A percentile compares a stretch with the other conserved stretches of the same genome.
Conservation (phyloP, 306 rosid species). For the Hylodesmum podocarpum region DNA sequence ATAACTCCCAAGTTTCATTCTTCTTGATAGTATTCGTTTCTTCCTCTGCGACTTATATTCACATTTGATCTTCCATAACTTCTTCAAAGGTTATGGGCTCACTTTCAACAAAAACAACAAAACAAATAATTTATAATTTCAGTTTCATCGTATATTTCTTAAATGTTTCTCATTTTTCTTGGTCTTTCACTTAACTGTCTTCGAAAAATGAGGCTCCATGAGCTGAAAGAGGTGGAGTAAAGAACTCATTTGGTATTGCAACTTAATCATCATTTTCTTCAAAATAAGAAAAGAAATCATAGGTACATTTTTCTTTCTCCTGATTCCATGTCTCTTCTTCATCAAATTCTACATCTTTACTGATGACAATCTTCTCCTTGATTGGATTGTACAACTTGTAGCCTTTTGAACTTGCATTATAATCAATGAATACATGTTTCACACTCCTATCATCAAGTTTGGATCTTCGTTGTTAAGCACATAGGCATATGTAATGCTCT, state of each 20-base stretch:
- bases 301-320: background rate
- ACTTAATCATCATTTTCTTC: background rate
- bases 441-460: background rate
- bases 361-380: too few relatives aligned
- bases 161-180: background rate
- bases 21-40: too few relatives aligned
- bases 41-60: too few relatives aligned
- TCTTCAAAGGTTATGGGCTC: too few relatives aligned
- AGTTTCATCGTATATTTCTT: background rate
- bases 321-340: background rate
- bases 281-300: background rate
- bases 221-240: background rate
- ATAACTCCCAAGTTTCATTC: too few relatives aligned
- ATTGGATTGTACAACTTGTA: background rate
- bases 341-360: background rate
- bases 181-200: background rate
- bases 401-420: background rate
- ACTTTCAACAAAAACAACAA: background rate
- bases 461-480: background rate
- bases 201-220: background rate
- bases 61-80: too few relatives aligned
- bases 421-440: background rate
- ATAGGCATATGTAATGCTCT: background rate
- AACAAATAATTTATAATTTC: background rate
- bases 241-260: background rate